These are phyloP conservation scores for Nymphaea thermarum DNA, from an alignment of 164 flowering plant genomes.

Conservation along the genomic window DNA sequence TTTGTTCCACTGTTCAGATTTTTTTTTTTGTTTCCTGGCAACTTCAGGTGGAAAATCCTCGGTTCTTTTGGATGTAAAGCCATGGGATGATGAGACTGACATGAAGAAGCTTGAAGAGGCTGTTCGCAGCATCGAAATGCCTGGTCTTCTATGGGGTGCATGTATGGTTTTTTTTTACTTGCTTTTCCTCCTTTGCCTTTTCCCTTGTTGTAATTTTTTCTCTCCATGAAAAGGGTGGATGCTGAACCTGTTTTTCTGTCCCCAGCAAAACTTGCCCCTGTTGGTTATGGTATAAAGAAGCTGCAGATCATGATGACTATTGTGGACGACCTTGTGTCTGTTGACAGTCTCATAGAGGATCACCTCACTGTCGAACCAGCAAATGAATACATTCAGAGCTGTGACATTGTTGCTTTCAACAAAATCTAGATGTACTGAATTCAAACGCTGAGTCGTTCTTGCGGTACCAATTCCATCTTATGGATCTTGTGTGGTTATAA, in stretches of 20 bases:
- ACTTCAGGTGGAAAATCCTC: constrained; percentile 88
- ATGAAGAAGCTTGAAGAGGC: constrained; percentile 91
- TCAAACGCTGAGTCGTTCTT: no score
- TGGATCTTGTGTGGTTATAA: no score
- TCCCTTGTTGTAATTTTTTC: not conserved
- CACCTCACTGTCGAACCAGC: constrained; percentile 59
- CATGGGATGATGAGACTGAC: constrained; percentile 99
- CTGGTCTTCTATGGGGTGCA: constrained; percentile 69
- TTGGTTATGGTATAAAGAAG: constrained; percentile 97
- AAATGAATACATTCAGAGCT: constrained; percentile 79
- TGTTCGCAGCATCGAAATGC: constrained; percentile 67
- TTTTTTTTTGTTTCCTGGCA: not conserved
- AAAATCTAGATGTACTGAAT: constrained; percentile 30
- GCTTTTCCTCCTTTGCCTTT: not conserved
- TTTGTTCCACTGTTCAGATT: not conserved
- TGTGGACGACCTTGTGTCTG: constrained; percentile 87
- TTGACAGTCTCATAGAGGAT: constrained; percentile 76
- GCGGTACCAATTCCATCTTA: no score
- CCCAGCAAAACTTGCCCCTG: constrained; percentile 78
- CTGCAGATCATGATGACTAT: constrained; percentile 80
- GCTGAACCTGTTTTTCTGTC: constrained; percentile 1
- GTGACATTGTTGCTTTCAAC: constrained; percentile 97
- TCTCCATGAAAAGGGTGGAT: not conserved
- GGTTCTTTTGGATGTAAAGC: constrained; percentile 86
- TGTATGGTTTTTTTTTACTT: constrained; percentile 12